Evolutionary conservation across 1,284 basidiomycete species (phyloP).

Genomic region (Caloboletus inedulis): DNA sequence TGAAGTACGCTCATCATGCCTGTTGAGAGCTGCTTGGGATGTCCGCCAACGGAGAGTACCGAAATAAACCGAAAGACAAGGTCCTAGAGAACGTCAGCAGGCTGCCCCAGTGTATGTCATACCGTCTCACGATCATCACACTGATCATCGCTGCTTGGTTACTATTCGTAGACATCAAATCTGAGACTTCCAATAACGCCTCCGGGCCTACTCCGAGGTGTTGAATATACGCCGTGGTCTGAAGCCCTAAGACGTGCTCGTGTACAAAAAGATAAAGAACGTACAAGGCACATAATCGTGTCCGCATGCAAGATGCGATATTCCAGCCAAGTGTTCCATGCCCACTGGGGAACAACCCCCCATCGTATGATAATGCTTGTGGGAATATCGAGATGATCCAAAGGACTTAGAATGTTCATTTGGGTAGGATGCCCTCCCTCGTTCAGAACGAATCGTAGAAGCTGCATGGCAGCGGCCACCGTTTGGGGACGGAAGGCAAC

Average conservation of each 20-base stretch:
- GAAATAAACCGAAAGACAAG: conserved; percentile 23
- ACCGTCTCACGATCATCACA: conserved; percentile 24
- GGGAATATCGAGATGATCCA: conserved; percentile 40
- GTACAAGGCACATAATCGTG: conserved; percentile 48
- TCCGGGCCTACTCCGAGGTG: conserved; percentile 13
- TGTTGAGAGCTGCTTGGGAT: conserved; percentile 17
- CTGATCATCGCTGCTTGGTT: conserved; percentile 16
- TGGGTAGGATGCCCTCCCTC: conserved; percentile 14
- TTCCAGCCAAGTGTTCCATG: conserved; percentile 63
- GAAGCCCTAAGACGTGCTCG: conserved; percentile 8
- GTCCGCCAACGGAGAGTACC: conserved; percentile 14
- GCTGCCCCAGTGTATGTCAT: neutral
- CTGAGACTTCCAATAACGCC: neutral
- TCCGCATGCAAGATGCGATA: conserved; percentile 47
- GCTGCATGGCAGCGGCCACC: conserved; percentile 40
- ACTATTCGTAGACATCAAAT: neutral
- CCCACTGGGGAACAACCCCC: conserved; percentile 55
- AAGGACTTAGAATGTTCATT: conserved; percentile 22
- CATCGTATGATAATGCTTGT: conserved; percentile 50
- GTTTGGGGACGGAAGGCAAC: conserved; percentile 46
- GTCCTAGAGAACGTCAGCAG: conserved; percentile 22
- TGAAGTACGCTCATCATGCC: conserved; percentile 18
- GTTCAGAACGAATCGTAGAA: conserved; percentile 44
- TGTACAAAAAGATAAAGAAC: conserved; percentile 17
- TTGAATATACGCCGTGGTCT: conserved; percentile 56